Percentiles rank a stretch among this genome's conserved stretches.
phyloP scores from a whole-genome alignment of 495 filamentous ascomycete species.

The Bacidia gigantensis region DNA sequence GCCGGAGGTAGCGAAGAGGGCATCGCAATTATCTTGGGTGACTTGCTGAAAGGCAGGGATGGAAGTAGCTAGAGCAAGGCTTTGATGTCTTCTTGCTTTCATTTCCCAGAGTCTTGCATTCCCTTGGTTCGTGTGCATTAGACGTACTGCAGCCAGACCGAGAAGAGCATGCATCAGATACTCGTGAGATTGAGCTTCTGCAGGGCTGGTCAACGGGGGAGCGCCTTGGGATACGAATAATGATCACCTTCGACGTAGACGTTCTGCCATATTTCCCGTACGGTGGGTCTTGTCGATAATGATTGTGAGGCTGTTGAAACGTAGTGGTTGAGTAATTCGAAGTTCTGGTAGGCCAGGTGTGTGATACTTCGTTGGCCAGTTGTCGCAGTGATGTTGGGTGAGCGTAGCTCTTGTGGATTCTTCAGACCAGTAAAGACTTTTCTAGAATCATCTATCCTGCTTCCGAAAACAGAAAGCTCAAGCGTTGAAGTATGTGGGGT shows the following conservation, averaged over 20 bases:
- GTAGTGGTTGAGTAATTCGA: constrained; percentile 35
- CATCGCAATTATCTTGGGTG: constrained; percentile 1
- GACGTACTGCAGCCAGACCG: not conserved
- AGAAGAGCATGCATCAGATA: constrained; percentile 3
- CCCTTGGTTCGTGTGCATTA: not conserved
- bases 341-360: constrained; percentile 14
- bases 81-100: not conserved
- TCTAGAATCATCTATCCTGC: no score
- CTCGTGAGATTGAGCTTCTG: constrained; percentile 3
- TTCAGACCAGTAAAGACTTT: no score
- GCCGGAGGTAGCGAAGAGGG: constrained; percentile 1
- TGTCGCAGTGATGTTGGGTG: not conserved
- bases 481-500: no score
- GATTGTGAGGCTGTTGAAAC: constrained; percentile 31
- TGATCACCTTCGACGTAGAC: not conserved
- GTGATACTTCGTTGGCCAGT: not conserved
- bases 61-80: not conserved
- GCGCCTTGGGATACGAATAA: not conserved
- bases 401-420: no score
- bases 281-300: constrained; percentile 16
- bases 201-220: not conserved
- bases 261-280: not conserved
- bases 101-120: not conserved
- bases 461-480: no score
- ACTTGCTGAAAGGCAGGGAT: constrained; percentile 1